A percentile compares a stretch with the other conserved stretches of the same genome.
These are phyloP conservation scores for Knoxdaviesia capensis DNA, from an alignment of 2,329 filamentous ascomycete genomes.

Conservation along the genomic window DNA sequence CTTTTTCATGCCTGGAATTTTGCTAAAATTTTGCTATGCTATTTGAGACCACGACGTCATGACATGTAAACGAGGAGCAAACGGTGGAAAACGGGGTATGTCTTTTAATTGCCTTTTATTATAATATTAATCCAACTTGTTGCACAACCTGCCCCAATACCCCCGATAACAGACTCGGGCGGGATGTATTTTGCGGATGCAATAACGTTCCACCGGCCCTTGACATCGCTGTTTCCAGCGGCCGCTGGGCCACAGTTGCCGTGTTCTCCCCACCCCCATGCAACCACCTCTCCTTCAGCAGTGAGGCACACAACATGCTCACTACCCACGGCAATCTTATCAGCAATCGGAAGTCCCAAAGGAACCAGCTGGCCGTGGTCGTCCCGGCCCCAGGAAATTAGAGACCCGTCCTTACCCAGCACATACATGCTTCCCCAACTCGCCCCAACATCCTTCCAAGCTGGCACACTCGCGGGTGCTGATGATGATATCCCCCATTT, in stretches of 20 bases:
- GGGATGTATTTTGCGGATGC: constrained; percentile 34
- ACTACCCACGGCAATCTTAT: constrained; percentile 60
- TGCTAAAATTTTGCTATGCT: no score
- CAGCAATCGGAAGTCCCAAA: constrained; percentile 32
- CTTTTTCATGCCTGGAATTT: no score
- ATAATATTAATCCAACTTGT: constrained; percentile 58
- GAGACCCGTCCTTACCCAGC: constrained; percentile 33
- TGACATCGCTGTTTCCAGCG: constrained; percentile 39
- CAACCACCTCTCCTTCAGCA: constrained; percentile 42
- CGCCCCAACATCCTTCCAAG: constrained; percentile 50
- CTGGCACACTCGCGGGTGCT: constrained; percentile 29
- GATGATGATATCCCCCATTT: constrained; percentile 46
- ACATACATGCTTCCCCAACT: constrained; percentile 73
- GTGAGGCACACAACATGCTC: constrained; percentile 71
- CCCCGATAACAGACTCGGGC: constrained; percentile 28
- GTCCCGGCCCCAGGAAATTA: constrained; percentile 64
- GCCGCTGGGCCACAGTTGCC: constrained; percentile 73
- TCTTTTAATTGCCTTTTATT: not conserved
- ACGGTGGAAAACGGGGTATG: no score
- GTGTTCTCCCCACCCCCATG: constrained; percentile 97
- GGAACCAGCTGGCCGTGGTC: constrained; percentile 70
- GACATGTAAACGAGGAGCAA: no score
- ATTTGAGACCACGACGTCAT: no score
- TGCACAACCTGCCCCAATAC: constrained; percentile 69
- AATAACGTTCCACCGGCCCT: constrained; percentile 48